Conservation (phyloP, 2,329 filamentous ascomycete species). For the Ceratocystis eucalypticola region DNA sequence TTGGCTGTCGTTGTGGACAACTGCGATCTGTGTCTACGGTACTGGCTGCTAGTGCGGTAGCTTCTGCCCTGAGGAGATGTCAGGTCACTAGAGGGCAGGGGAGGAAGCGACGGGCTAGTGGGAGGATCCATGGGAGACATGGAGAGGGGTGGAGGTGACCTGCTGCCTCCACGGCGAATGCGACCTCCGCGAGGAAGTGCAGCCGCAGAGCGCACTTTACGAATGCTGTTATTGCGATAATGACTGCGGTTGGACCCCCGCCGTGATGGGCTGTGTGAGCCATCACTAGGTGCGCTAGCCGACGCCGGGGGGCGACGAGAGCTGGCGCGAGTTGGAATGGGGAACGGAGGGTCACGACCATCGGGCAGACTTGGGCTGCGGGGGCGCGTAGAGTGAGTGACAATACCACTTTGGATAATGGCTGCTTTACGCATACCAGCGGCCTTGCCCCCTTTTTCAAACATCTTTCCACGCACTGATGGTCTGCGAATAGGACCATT, state of each 20-base stretch:
- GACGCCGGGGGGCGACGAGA: conserved; percentile 60
- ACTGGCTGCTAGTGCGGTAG: conserved; percentile 27
- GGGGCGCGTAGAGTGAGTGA: conserved; percentile 45
- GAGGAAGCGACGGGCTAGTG: conserved; percentile 58
- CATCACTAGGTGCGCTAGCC: conserved; percentile 54
- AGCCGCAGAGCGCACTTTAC: conserved; percentile 75
- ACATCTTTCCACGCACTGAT: conserved; percentile 21
- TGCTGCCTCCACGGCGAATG: conserved; percentile 35
- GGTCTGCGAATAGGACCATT: conserved; percentile 24
- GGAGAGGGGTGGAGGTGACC: conserved; percentile 53
- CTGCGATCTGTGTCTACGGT: conserved; percentile 40
- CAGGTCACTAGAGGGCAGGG: conserved; percentile 52
- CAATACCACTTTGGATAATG: conserved; percentile 67
- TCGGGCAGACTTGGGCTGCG: conserved; percentile 54
- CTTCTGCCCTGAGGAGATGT: conserved; percentile 37
- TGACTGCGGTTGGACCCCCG: conserved; percentile 35
- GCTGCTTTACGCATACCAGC: conserved; percentile 62
- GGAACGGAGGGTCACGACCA: conserved; percentile 61
- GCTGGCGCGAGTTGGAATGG: conserved; percentile 78
- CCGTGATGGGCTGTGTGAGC: conserved; percentile 61
- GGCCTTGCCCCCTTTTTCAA: conserved; percentile 29
- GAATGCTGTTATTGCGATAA: conserved; percentile 49
- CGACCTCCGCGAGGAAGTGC: conserved; percentile 48
- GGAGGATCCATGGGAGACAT: conserved; percentile 48
- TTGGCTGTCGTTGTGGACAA: conserved; percentile 47